phyloP scores from a whole-genome alignment of 192 early-diverging fungal species.

The Coemansia sp. region DNA sequence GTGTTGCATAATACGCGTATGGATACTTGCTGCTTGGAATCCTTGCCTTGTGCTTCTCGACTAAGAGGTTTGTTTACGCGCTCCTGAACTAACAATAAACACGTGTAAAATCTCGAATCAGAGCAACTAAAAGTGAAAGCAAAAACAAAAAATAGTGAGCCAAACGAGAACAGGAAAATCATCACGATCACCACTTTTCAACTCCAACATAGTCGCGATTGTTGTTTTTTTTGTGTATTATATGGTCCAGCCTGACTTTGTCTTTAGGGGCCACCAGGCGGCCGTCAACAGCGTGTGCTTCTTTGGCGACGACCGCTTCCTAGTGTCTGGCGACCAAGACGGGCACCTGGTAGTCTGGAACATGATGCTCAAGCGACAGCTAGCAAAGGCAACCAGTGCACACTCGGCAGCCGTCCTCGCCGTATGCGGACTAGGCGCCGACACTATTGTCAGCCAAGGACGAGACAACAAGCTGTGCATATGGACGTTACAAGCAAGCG shows the following conservation, averaged over 20 bases:
- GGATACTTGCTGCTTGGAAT: slow-evolving; percentile 2
- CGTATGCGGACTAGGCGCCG: slow-evolving; percentile 11
- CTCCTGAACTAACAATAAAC: background rate
- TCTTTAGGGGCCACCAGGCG: slow-evolving; percentile 45
- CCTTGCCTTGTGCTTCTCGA: background rate
- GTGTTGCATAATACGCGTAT: background rate
- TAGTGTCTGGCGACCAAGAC: slow-evolving; percentile 49
- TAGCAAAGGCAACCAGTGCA: slow-evolving; percentile 11
- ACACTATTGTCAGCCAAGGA: slow-evolving; percentile 41
- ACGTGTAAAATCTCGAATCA: no score
- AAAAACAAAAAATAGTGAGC: background rate
- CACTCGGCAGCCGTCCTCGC: slow-evolving; percentile 30
- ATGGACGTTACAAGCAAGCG: slow-evolving; percentile 27
- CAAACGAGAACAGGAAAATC: background rate
- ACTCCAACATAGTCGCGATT: background rate
- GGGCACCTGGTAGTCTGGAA: slow-evolving; percentile 46
- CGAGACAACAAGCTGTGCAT: slow-evolving; percentile 44
- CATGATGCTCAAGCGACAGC: slow-evolving; percentile 44
- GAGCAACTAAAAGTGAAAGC: background rate
- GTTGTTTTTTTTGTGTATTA: background rate
- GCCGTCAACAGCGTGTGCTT: slow-evolving; percentile 49
- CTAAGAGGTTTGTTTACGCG: background rate
- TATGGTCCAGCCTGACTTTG: slow-evolving; percentile 45
- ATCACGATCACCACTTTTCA: background rate
- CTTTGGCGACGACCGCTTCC: slow-evolving; percentile 33